These are phyloP conservation scores for Casuarina glauca DNA, from an alignment of 306 rosid genomes.

Conservation along the genomic window DNA sequence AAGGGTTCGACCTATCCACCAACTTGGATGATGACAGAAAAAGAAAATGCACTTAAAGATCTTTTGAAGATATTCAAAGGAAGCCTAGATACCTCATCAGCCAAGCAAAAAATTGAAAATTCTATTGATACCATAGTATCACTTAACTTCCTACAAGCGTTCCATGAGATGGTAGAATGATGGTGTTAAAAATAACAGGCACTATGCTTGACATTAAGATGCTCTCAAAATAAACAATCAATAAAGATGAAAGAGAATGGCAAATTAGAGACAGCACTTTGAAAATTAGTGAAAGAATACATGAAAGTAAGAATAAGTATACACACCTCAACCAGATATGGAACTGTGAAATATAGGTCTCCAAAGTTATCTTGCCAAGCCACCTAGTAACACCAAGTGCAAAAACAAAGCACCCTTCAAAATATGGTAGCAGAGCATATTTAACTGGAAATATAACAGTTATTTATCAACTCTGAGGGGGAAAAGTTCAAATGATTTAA, in stretches of 20 bases:
- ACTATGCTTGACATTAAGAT: background rate
- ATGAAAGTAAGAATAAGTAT: slow-evolving; percentile 16
- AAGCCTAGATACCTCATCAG: background rate
- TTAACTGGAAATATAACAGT: slow-evolving; percentile 8
- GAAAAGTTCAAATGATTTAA: background rate
- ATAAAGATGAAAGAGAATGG: background rate
- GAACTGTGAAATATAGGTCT: slow-evolving; percentile 98
- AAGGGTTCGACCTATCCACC: background rate
- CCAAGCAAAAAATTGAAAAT: background rate
- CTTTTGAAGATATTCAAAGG: background rate
- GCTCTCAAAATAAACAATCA: slow-evolving; percentile 1
- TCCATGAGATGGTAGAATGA: background rate
- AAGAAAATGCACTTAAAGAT: background rate
- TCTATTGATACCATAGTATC: background rate
- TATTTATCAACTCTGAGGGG: slow-evolving; percentile 11
- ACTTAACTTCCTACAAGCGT: background rate
- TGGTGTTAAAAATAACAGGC: background rate
- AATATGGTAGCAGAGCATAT: slow-evolving; percentile 23
- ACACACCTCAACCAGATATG: slow-evolving; percentile 99
- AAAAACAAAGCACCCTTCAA: slow-evolving; percentile 14
- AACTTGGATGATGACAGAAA: background rate
- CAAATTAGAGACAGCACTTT: background rate
- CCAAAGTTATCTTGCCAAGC: slow-evolving; percentile 98
- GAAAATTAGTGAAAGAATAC: slow-evolving; percentile 4
- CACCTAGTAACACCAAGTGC: slow-evolving; percentile 55